A percentile compares a stretch with the other conserved stretches of the same genome.
phyloP scores from a whole-genome alignment of 352 stramenopile species.

The Globisporangium orthogonon region DNA sequence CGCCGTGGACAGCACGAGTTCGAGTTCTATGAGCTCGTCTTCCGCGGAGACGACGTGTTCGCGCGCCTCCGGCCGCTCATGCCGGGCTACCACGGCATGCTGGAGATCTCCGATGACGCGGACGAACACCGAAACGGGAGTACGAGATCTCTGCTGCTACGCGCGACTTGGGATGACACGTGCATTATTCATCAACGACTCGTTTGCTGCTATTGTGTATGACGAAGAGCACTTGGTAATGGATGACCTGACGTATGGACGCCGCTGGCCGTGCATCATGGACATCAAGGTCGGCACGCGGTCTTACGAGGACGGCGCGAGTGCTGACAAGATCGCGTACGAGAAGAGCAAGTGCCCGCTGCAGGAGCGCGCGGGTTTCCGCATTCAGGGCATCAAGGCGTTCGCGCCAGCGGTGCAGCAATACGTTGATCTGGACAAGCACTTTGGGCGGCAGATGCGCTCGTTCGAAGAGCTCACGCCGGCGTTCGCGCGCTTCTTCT shows the following conservation, averaged over 20 bases:
- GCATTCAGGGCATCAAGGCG: conserved; percentile 92
- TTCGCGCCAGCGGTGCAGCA: conserved; percentile 42
- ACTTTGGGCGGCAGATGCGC: conserved; percentile 68
- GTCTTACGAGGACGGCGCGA: conserved; percentile 90
- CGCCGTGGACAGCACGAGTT: conserved; percentile 63
- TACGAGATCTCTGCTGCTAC: background rate
- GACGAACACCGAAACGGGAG: conserved; percentile 7
- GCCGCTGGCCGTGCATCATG: conserved; percentile 89
- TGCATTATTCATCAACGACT: background rate
- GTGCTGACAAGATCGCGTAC: conserved; percentile 84
- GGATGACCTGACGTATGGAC: conserved; percentile 84
- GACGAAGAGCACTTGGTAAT: conserved; percentile 81
- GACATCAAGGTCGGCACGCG: conserved; percentile 95
- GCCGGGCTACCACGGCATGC: conserved; percentile 55
- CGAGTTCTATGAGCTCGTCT: conserved; percentile 74
- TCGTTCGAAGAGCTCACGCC: conserved; percentile 46
- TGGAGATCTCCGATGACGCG: conserved; percentile 22
- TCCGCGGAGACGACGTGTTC: conserved; percentile 20
- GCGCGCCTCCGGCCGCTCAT: conserved; percentile 36
- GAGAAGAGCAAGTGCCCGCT: conserved; percentile 92
- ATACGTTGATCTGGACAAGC: conserved; percentile 86
- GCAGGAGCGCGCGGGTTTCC: conserved; percentile 89
- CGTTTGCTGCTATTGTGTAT: conserved; percentile 1
- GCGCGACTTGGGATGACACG: background rate
- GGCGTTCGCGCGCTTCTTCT: conserved; percentile 83